phyloP scores from a whole-genome alignment of 371 early-diverging fungal genomes.

The Zopfochytrium polystomum region DNA sequence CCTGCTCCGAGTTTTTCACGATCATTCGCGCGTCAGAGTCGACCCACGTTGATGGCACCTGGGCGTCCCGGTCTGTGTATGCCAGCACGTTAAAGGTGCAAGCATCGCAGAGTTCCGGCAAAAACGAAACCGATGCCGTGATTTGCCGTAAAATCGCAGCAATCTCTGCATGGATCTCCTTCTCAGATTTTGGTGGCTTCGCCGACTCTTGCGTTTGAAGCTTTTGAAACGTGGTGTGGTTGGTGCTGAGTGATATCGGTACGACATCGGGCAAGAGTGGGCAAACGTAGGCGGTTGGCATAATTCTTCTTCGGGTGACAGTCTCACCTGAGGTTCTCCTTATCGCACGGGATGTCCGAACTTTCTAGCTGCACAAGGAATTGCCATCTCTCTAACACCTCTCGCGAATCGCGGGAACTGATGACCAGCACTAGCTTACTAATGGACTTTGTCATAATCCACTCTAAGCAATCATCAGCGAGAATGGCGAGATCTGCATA shows the following conservation, averaged over 20 bases:
- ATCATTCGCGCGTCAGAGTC: constrained; percentile 78
- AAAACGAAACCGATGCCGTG: constrained; percentile 80
- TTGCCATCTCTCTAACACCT: constrained; percentile 90
- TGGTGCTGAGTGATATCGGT: too few relatives aligned
- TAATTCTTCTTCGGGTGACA: too few relatives aligned
- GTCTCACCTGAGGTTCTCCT: too few relatives aligned
- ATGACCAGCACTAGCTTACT: constrained; percentile 82
- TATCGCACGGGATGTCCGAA: constrained; percentile 1
- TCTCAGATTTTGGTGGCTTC: constrained; percentile 53
- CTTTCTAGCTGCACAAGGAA: constrained; percentile 73
- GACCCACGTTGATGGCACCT: constrained; percentile 82
- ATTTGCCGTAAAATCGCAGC: constrained; percentile 87
- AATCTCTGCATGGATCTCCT: constrained; percentile 71
- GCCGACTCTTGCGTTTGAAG: neutral
- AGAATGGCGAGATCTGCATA: neutral
- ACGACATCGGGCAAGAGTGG: too few relatives aligned
- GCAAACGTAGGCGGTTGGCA: too few relatives aligned
- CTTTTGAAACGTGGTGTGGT: constrained; percentile 4
- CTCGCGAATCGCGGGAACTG: constrained; percentile 70
- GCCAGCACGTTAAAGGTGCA: constrained; percentile 89
- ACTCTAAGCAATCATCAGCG: constrained; percentile 35
- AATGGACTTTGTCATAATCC: constrained; percentile 65
- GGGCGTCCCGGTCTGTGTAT: constrained; percentile 81
- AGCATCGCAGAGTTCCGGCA: constrained; percentile 83
- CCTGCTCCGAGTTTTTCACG: constrained; percentile 76